Conservation (phyloP, 2,329 filamentous ascomycete genomes). For the Neonectria hederae region DNA sequence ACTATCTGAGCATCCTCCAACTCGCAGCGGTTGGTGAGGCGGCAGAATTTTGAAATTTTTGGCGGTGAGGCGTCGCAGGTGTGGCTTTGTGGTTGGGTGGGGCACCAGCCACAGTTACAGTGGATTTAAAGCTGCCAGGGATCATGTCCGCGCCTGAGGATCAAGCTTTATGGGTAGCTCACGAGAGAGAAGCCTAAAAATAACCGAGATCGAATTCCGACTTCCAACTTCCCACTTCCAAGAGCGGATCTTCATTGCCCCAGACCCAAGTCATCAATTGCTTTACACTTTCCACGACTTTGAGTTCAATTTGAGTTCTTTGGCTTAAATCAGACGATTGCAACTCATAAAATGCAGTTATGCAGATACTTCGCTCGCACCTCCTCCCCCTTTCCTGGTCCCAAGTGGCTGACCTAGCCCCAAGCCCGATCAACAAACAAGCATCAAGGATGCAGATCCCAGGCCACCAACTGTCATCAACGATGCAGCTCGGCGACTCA, state of each 20-base stretch:
- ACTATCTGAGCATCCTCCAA: background rate
- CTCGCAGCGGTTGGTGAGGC: conserved; percentile 6
- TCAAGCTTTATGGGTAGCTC: background rate
- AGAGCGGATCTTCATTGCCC: background rate
- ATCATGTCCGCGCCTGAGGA: background rate
- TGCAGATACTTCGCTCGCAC: background rate
- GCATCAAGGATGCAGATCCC: background rate
- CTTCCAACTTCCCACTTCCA: background rate
- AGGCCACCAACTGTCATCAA: background rate
- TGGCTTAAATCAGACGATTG: background rate
- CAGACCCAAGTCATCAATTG: background rate
- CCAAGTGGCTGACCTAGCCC: background rate
- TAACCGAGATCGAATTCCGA: background rate
- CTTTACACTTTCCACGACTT: background rate
- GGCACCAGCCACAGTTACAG: background rate
- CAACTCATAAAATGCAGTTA: background rate
- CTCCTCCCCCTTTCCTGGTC: background rate
- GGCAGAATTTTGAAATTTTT: conserved; percentile 52
- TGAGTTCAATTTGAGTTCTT: background rate
- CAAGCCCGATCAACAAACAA: background rate
- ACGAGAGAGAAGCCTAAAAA: background rate
- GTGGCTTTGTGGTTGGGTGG: conserved; percentile 24
- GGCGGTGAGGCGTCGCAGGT: conserved; percentile 45
- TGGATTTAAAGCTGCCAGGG: background rate
- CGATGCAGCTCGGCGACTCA: background rate